Conservation (phyloP, 2,329 filamentous ascomycete species). For the Pestalotiopsis sp. region DNA sequence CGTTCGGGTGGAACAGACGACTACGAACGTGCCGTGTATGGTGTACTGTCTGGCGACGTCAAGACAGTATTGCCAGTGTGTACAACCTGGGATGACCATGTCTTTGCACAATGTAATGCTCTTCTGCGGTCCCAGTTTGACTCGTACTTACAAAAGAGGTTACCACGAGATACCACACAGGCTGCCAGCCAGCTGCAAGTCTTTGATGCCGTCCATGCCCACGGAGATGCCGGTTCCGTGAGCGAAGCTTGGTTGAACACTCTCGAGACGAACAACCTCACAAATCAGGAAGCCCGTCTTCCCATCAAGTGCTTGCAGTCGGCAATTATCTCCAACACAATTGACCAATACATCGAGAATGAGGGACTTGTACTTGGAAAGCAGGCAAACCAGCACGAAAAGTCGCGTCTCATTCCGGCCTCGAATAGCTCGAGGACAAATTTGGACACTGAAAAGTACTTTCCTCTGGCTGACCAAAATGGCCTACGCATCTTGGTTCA, state of each 20-base stretch:
- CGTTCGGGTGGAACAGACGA: slow-evolving; percentile 71
- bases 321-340: slow-evolving; percentile 68
- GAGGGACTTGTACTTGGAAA: slow-evolving; percentile 58
- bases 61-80: slow-evolving; percentile 77
- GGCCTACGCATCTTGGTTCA: slow-evolving; percentile 72
- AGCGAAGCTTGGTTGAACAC: slow-evolving; percentile 62
- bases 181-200: slow-evolving; percentile 60
- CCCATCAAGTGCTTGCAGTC: slow-evolving; percentile 79
- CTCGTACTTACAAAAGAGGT: slow-evolving; percentile 61
- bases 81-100: slow-evolving; percentile 79
- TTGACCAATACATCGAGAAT: slow-evolving; percentile 59
- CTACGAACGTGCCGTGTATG: slow-evolving; percentile 89
- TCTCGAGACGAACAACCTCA: slow-evolving; percentile 59
- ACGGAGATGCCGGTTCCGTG: slow-evolving; percentile 56
- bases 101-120: slow-evolving; percentile 90
- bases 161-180: slow-evolving; percentile 55
- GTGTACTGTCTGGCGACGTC: slow-evolving; percentile 84
- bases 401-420: slow-evolving; percentile 46
- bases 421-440: slow-evolving; percentile 34
- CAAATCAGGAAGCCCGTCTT: slow-evolving; percentile 59
- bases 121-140: slow-evolving; percentile 81
- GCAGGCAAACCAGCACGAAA: slow-evolving; percentile 44
- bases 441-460: slow-evolving; percentile 48
- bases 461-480: slow-evolving; percentile 60
- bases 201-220: slow-evolving; percentile 67